A percentile compares a stretch with the other conserved stretches of the same genome.
Conservation (phyloP, 2,329 filamentous ascomycete genomes). For the Hypoxylon rubiginosum region DNA sequence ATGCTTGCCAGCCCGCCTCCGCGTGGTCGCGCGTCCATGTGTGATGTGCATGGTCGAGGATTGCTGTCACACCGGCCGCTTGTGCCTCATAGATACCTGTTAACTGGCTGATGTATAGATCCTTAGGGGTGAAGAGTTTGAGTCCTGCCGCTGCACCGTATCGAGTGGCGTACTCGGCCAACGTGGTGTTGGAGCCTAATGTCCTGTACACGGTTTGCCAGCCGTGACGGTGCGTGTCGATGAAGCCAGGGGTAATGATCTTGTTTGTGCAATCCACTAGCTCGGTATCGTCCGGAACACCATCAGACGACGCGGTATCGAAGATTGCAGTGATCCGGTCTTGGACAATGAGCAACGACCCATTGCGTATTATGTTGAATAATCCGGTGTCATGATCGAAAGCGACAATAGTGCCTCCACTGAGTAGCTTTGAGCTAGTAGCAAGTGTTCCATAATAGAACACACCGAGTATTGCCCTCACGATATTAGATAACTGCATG, state of each 20-base stretch:
- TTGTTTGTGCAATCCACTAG: slow-evolving; percentile 61
- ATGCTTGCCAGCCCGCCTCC: slow-evolving; percentile 58
- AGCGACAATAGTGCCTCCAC: slow-evolving; percentile 58
- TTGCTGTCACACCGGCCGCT: slow-evolving; percentile 53
- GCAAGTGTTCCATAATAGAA: not conserved
- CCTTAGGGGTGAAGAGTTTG: slow-evolving; percentile 53
- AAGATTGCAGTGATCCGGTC: slow-evolving; percentile 55
- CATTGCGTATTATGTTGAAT: slow-evolving; percentile 56
- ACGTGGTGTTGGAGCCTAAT: slow-evolving; percentile 62
- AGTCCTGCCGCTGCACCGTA: slow-evolving; percentile 55
- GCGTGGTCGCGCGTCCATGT: slow-evolving; percentile 59
- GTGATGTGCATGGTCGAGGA: slow-evolving; percentile 65
- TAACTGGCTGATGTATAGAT: slow-evolving; percentile 60
- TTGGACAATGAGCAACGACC: slow-evolving; percentile 56
- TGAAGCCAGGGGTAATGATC: slow-evolving; percentile 66
- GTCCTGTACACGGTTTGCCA: slow-evolving; percentile 69
- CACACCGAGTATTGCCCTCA: not conserved
- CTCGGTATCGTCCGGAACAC: slow-evolving; percentile 49
- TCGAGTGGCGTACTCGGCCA: slow-evolving; percentile 60
- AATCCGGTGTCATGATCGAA: slow-evolving; percentile 53
- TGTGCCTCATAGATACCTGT: slow-evolving; percentile 50
- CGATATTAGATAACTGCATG: not conserved
- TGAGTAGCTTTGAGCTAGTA: slow-evolving; percentile 44
- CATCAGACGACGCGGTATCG: slow-evolving; percentile 16
- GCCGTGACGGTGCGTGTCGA: slow-evolving; percentile 66